These are phyloP conservation scores for Fusarium burgessii DNA, from an alignment of 2,329 filamentous ascomycete genomes.

Conservation along the genomic window DNA sequence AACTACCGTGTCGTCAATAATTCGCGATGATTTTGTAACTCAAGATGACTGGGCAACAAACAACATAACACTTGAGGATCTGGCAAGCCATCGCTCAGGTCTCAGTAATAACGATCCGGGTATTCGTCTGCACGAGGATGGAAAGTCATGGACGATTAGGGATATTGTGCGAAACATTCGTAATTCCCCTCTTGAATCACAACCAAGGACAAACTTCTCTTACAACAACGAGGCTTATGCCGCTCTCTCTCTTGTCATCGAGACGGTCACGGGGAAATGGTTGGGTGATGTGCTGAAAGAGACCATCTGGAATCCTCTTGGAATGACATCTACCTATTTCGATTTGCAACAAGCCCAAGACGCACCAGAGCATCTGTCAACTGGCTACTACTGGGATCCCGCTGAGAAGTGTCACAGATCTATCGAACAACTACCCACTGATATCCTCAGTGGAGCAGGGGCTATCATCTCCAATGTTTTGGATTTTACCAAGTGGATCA, in stretches of 20 bases:
- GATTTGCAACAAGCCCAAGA: conserved; percentile 45
- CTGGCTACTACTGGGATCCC: conserved; percentile 57
- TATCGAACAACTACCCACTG: conserved; percentile 43
- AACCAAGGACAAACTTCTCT: conserved; percentile 59
- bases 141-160: conserved; percentile 47
- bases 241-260: conserved; percentile 59
- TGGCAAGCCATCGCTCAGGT: conserved; percentile 65
- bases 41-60: conserved; percentile 59
- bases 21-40: conserved; percentile 66
- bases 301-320: conserved; percentile 59
- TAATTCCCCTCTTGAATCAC: conserved; percentile 57
- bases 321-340: conserved; percentile 59
- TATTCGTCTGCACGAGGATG: conserved; percentile 49
- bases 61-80: conserved; percentile 66
- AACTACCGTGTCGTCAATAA: conserved; percentile 59
- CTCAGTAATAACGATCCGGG: conserved; percentile 57
- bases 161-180: conserved; percentile 59
- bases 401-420: conserved; percentile 36
- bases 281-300: conserved; percentile 57
- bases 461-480: conserved; percentile 59
- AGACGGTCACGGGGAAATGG: conserved; percentile 53
- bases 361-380: conserved; percentile 51
- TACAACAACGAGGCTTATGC: conserved; percentile 66
- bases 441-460: conserved; percentile 54
- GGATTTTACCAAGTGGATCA: conserved; percentile 66